Conservation (phyloP, 208 protist species). For the Crithidia brevicula region DNA sequence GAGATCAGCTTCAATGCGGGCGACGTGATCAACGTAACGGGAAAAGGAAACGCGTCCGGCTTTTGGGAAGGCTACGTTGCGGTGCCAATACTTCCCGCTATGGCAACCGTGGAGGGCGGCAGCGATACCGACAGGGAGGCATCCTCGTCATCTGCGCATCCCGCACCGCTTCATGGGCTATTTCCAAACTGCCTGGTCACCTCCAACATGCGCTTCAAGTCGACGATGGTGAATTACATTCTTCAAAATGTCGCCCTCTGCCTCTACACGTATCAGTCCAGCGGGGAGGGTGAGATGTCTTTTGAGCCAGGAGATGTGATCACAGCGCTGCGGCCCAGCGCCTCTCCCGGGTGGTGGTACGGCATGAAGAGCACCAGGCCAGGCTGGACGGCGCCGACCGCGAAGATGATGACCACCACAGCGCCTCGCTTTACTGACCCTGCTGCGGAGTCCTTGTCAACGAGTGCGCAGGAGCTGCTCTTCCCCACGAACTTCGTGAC, state of each 20-base stretch:
- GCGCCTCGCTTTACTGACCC: slow-evolving; percentile 27
- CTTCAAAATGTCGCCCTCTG: slow-evolving; percentile 63
- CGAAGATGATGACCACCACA: too few species aligned
- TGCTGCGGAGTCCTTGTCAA: neutral
- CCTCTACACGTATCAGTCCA: slow-evolving; percentile 59
- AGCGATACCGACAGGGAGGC: slow-evolving; percentile 14
- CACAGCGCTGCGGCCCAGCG: slow-evolving; percentile 50
- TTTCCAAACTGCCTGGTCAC: slow-evolving; percentile 77
- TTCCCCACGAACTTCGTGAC: slow-evolving; percentile 80
- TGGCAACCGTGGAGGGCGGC: slow-evolving; percentile 7
- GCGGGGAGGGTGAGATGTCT: slow-evolving; percentile 64
- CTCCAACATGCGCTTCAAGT: slow-evolving; percentile 43
- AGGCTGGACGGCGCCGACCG: slow-evolving; percentile 24
- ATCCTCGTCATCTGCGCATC: neutral
- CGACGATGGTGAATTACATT: slow-evolving; percentile 6
- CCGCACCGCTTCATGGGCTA: slow-evolving; percentile 21
- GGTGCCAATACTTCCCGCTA: slow-evolving; percentile 11
- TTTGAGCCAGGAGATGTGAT: slow-evolving; percentile 61
- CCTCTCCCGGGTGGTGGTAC: slow-evolving; percentile 76
- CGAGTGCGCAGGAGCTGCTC: slow-evolving; percentile 30
- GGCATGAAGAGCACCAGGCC: slow-evolving; percentile 44
- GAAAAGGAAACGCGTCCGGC: slow-evolving; percentile 74
- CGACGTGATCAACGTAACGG: slow-evolving; percentile 83
- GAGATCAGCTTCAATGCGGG: slow-evolving; percentile 89
- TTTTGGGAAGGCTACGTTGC: slow-evolving; percentile 88